Evolutionary conservation across 2,329 filamentous ascomycete genomes (phyloP).

Genomic region (Fusarium beomiforme): DNA sequence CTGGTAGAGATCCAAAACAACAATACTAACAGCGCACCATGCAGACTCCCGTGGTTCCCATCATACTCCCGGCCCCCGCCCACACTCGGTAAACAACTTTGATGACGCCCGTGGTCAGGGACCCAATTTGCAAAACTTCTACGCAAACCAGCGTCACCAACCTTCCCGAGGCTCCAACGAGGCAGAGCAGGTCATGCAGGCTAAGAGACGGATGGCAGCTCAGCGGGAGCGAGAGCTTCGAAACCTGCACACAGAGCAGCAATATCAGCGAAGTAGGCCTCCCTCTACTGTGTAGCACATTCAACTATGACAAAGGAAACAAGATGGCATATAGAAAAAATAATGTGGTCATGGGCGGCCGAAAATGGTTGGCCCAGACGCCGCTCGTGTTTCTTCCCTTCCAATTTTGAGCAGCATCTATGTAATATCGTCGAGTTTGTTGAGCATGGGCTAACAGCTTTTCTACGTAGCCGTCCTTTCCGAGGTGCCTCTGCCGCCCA

Average conservation of each 20-base stretch:
- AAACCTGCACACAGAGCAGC: conserved; percentile 99
- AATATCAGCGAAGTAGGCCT: conserved; percentile 99
- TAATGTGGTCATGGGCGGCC: conserved; percentile 42
- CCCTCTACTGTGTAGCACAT: conserved; percentile 76
- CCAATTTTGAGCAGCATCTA: conserved; percentile 37
- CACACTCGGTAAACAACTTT: conserved; percentile 87
- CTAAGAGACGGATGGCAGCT: conserved; percentile 98
- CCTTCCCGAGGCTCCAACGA: conserved; percentile 84
- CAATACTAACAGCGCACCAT: conserved; percentile 37
- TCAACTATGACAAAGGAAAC: conserved; percentile 49
- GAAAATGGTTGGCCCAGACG: conserved; percentile 36
- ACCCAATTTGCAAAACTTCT: conserved; percentile 89
- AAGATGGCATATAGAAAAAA: conserved; percentile 52
- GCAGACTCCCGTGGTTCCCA: conserved; percentile 77
- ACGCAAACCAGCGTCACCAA: conserved; percentile 92
- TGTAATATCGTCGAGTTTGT: conserved; percentile 44
- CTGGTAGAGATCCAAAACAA: conserved; percentile 27
- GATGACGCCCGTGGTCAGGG: conserved; percentile 76
- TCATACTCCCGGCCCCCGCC: conserved; percentile 71
- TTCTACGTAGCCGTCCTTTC: conserved; percentile 61
- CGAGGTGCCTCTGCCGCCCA: conserved; percentile 54
- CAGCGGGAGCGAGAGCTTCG: conserved; percentile 98
- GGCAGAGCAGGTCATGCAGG: conserved; percentile 98
- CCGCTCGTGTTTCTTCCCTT: conserved; percentile 41
- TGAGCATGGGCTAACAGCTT: conserved; percentile 51